Base-by-base conservation (phyloP, 139 green algal genomes). In the Nannochloris sp. region DNA sequence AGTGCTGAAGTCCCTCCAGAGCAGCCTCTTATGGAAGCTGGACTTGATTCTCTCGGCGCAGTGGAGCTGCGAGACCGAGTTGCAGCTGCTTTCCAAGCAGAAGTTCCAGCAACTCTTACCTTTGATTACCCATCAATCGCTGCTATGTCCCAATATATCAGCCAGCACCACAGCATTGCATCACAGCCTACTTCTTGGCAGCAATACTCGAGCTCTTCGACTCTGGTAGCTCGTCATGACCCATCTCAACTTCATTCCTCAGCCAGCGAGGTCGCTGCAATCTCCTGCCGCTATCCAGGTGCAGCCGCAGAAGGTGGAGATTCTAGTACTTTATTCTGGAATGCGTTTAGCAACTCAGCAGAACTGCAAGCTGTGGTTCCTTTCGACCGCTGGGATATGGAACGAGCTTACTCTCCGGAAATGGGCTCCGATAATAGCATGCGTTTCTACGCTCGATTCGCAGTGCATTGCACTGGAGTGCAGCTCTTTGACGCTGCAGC, bases 41-140 rank as follows among this genome's bases (percentile, higher is more conserved):
- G 72, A 2, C 34, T 83, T 5, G 76, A 96, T 68, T 88, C 77
- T 9, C 69, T 96, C 51, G 80, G 79, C 1, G 82, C 84, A 1
- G 77, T 92, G 3, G 87, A 96, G 75, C 67, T 96, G 35, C 71
- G 80, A 9, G 85, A 83, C 56, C 55, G 36, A 1, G 79, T 96
- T 4, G 79, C 86, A 31, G 65, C 12, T 2, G 56, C 80, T 14
- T 35, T 46, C 2, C 37, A 29, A 7, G 6, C 83, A 6, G 48
- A 76, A 3, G 65, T 89, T 27, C 77, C 82, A 0, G 42, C 44
- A 38, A 89, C 84, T 0, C 54, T 89, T 0, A 44, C 69, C 3
- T 86, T 87, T 51, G 84, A 90, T 68, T 86, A 84, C 63, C 84
- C 84, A 1, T 61, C 53, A 1, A 56, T 68, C 0, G 4, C 25